phyloP scores from a whole-genome alignment of 305 asterid species.

The Stenogyne calaminthoides region DNA sequence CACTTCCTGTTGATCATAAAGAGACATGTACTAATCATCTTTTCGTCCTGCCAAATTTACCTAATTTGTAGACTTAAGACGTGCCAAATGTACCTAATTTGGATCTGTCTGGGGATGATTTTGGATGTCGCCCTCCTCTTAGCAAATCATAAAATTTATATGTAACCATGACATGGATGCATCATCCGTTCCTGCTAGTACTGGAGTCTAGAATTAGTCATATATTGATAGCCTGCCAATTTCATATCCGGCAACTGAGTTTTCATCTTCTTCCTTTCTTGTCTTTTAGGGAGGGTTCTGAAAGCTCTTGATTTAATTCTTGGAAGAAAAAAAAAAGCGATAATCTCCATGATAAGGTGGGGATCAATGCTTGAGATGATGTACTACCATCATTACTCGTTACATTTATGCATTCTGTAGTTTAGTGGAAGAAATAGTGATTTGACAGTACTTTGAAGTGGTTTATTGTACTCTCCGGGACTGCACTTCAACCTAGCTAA shows the following conservation, averaged over 20 bases:
- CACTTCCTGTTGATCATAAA: slow-evolving; percentile 29
- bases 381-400: not conserved
- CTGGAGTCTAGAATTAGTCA: slow-evolving; percentile 1
- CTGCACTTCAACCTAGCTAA: slow-evolving; percentile 9
- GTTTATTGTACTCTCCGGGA: not conserved
- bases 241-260: slow-evolving; percentile 9
- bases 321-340: not conserved
- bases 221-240: slow-evolving; percentile 8
- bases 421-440: slow-evolving; percentile 7
- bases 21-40: not conserved
- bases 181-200: not conserved
- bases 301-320: not conserved
- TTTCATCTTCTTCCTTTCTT: not conserved
- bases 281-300: slow-evolving; percentile 6
- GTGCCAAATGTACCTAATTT: slow-evolving; percentile 3
- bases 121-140: not conserved
- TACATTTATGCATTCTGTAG: slow-evolving; percentile 3
- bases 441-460: slow-evolving; percentile 11
- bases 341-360: slow-evolving; percentile 5
- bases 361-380: slow-evolving; percentile 5
- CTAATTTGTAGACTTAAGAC: slow-evolving; percentile 13
- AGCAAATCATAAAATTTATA: not conserved
- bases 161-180: slow-evolving; percentile 13
- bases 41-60: slow-evolving; percentile 4
- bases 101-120: slow-evolving; percentile 8